phyloP scores from a whole-genome alignment of 2,329 filamentous ascomycete genomes.

The Trichoderma pleuroti region DNA sequence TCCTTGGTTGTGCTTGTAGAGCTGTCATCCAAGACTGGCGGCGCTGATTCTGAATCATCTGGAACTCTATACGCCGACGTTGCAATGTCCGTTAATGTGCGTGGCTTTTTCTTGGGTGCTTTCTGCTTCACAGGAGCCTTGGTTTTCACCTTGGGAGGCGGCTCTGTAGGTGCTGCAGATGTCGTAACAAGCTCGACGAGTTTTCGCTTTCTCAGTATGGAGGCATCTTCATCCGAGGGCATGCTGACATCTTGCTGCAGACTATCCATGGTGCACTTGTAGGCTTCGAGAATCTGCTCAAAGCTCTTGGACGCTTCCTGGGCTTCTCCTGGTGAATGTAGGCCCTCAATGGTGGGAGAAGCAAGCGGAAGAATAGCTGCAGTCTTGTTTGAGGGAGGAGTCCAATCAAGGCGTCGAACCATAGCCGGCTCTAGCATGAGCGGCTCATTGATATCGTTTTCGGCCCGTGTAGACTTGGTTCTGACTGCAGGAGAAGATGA shows the following conservation, averaged over 20 bases:
- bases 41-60: constrained; percentile 32
- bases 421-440: constrained; percentile 48
- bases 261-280: constrained; percentile 33
- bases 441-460: constrained; percentile 31
- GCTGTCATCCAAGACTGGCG: constrained; percentile 36
- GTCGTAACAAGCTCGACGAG: constrained; percentile 49
- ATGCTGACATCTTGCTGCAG: constrained; percentile 19
- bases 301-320: constrained; percentile 36
- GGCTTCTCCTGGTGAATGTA: constrained; percentile 12
- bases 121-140: constrained; percentile 46
- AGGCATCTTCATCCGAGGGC: constrained; percentile 29
- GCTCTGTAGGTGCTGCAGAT: constrained; percentile 24
- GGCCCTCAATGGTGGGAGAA: constrained; percentile 27
- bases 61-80: constrained; percentile 61
- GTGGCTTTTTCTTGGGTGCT: constrained; percentile 63
- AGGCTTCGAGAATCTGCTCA: constrained; percentile 42
- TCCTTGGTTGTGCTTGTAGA: constrained; percentile 34
- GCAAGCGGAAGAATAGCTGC: constrained; percentile 30
- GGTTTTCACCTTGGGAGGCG: constrained; percentile 23
- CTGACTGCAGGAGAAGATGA: neutral
- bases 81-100: constrained; percentile 74
- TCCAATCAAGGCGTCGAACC: constrained; percentile 62
- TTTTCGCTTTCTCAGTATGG: constrained; percentile 52
- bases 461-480: neutral
- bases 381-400: constrained; percentile 52